Evolutionary conservation across 805 yeast genomes (phyloP), one percentile per base, ranked within the genome.

Genomic region (Metschnikowia shivogae): DNA sequence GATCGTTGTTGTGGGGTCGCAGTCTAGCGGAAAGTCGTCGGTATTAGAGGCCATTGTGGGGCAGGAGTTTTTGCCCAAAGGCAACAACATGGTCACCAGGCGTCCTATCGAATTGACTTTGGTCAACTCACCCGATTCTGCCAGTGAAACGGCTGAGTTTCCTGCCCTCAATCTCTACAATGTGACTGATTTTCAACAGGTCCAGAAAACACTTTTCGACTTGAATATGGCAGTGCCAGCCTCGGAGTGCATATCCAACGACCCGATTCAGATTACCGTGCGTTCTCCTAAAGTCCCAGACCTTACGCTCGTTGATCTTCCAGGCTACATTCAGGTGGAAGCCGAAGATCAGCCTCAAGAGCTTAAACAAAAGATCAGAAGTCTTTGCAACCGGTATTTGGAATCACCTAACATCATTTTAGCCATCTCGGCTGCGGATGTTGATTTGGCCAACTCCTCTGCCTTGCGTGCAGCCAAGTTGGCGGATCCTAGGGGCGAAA

Each of bases 391-490:
- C 54, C 80, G 81, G 61, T 93, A 93, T 60, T 74, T 93, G 49
- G 88, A 86, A 58, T 83, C 85, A 12, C 99, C 99, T 19, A 93
- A 93, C 60, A 88, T 93, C 42, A 93, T 93, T 34, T 73, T 93
- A 56, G 99, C 99, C 0, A 93, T 95, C 22, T 88, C 96, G 9
- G 89, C 99, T 0, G 99, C 99, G 0, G 98, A 93, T 65, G 99
- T 93, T 2, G 99, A 93, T 70, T 72, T 93, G 57, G 99, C 99
- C 0, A 93, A 93, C 63, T 89, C 97, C 28, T 80, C 97, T 1
- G 98, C 99, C 0, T 76, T 93, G 47, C 73, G 95, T 45, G 97
- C 99, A 0, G 85, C 96, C 6, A 84, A 90, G 52, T 49, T 73
- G 12, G 90, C 93, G 0, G 99, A 93, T 63, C 99, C 99, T 13